These are phyloP conservation scores for Echinosphaeria canescens DNA, from an alignment of 2,329 filamentous ascomycete species.

Conservation along the genomic window DNA sequence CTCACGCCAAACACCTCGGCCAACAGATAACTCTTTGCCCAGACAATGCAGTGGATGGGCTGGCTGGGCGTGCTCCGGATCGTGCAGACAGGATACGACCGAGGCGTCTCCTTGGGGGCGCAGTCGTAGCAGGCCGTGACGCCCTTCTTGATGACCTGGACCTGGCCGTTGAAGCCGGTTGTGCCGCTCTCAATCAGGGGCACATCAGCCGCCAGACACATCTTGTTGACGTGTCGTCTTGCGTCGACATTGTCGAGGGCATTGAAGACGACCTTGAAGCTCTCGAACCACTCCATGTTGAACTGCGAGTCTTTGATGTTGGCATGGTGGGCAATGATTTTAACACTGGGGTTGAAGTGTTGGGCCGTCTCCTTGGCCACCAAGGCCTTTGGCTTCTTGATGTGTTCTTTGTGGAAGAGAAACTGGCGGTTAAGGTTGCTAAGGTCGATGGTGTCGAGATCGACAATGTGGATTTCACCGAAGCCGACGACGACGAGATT, in stretches of 20 bases:
- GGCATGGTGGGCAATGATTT: slow-evolving; percentile 73
- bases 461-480: slow-evolving; percentile 82
- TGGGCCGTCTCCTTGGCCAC: slow-evolving; percentile 83
- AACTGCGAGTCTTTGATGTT: slow-evolving; percentile 89
- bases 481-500: slow-evolving; percentile 87
- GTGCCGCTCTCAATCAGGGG: slow-evolving; percentile 92
- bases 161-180: slow-evolving; percentile 93
- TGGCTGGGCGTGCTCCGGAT: slow-evolving; percentile 93
- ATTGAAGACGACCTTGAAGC: slow-evolving; percentile 82
- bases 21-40: slow-evolving; percentile 91
- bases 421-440: slow-evolving; percentile 98
- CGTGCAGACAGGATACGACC: slow-evolving; percentile 89
- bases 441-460: slow-evolving; percentile 94
- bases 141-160: slow-evolving; percentile 88
- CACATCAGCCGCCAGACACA: slow-evolving; percentile 83
- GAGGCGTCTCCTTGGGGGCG: slow-evolving; percentile 70
- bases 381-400: slow-evolving; percentile 90
- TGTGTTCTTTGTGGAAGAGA: slow-evolving; percentile 88
- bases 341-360: slow-evolving; percentile 74
- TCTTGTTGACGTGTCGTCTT: slow-evolving; percentile 83
- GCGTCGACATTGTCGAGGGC: slow-evolving; percentile 92
- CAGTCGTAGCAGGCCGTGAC: slow-evolving; percentile 95
- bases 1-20: slow-evolving; percentile 87
- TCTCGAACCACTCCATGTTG: slow-evolving; percentile 69
- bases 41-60: slow-evolving; percentile 96